phyloP scores from a whole-genome alignment of 164 flowering plant species.

The Buxus sempervirens region DNA sequence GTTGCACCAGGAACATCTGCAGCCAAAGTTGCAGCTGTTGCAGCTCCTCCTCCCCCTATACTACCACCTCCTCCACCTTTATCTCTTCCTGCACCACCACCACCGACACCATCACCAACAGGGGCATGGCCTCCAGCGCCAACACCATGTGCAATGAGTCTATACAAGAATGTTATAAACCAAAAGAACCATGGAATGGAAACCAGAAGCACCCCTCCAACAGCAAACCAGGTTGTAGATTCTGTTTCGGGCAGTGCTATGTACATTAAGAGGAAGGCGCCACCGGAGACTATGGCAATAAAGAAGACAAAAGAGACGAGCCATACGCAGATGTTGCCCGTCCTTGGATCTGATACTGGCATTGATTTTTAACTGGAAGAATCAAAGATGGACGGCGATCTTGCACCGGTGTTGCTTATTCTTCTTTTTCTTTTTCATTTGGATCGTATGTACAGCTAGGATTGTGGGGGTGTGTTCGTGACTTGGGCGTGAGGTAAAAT shows the following conservation, averaged over 20 bases:
- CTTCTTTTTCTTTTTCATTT: slow-evolving; percentile 12
- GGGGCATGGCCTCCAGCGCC: slow-evolving; percentile 13
- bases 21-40: neutral
- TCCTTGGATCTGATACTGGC: slow-evolving; percentile 29
- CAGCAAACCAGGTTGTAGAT: slow-evolving; percentile 25
- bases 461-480: neutral
- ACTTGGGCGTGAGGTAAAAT: neutral
- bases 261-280: slow-evolving; percentile 28
- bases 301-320: slow-evolving; percentile 21
- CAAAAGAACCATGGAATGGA: slow-evolving; percentile 52
- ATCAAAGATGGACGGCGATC: neutral
- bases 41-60: neutral
- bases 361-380: slow-evolving; percentile 13
- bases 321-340: slow-evolving; percentile 32
- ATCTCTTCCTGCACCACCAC: slow-evolving; percentile 1
- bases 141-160: slow-evolving; percentile 25
- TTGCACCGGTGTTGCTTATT: slow-evolving; percentile 12
- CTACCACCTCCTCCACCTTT: slow-evolving; percentile 6
- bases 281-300: slow-evolving; percentile 23
- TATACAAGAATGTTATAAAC: slow-evolving; percentile 32
- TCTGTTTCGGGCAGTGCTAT: slow-evolving; percentile 21
- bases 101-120: neutral
- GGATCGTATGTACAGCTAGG: neutral
- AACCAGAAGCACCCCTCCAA: slow-evolving; percentile 33
- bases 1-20: neutral